Percentiles rank a stretch among this genome's conserved stretches.
Conservation (phyloP, 495 filamentous ascomycete genomes). For the Neurospora africana region DNA sequence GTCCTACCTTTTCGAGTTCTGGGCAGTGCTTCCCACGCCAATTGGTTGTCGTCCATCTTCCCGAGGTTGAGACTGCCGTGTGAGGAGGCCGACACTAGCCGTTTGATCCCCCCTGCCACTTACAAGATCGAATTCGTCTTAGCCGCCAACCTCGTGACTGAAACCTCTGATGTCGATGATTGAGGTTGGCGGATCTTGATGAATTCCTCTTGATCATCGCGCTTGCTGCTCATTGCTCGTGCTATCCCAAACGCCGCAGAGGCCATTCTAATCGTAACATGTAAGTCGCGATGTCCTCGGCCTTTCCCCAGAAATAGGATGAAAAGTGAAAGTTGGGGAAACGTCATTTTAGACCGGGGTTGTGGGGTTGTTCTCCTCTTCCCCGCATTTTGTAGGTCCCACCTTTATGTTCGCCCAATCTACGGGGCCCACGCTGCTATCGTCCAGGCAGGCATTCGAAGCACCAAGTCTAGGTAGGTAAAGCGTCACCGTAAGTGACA, state of each 20-base stretch:
- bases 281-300: neutral
- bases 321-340: neutral
- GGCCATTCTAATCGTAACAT: neutral
- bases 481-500: neutral
- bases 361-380: neutral
- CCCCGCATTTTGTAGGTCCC: neutral
- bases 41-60: neutral
- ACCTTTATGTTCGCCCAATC: neutral
- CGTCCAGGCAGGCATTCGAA: neutral
- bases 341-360: neutral
- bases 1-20: neutral
- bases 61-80: neutral
- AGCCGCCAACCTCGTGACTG: neutral
- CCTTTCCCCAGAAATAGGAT: neutral
- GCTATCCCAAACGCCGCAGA: neutral
- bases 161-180: neutral
- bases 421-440: neutral
- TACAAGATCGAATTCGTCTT: neutral
- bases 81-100: conserved; percentile 15
- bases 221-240: neutral
- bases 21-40: neutral
- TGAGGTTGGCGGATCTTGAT: neutral
- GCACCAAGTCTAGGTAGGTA: neutral
- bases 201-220: neutral
- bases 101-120: conserved; percentile 1